phyloP scores from a whole-genome alignment of 495 filamentous ascomycete genomes.

The Thozetella sp. region DNA sequence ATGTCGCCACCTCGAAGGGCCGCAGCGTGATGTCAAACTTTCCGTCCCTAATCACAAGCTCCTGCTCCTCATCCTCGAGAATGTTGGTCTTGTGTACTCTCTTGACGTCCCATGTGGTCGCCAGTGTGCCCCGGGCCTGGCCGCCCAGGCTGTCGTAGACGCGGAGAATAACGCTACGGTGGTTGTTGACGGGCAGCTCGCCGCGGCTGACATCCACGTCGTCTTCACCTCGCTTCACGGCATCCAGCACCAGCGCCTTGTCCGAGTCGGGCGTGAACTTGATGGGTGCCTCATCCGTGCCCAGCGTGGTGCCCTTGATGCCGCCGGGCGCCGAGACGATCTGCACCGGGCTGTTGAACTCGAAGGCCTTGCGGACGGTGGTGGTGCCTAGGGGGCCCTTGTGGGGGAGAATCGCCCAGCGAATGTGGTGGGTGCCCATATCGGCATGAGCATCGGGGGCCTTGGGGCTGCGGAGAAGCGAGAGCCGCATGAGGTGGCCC shows the following conservation, averaged over 20 bases:
- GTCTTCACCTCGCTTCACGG: conserved; percentile 91
- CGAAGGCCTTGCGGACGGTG: conserved; percentile 80
- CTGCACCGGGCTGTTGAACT: conserved; percentile 85
- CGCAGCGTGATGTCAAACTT: conserved; percentile 67
- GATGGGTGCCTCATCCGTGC: conserved; percentile 46
- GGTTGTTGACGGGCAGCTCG: conserved; percentile 68
- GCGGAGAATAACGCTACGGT: conserved; percentile 77
- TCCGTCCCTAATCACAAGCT: conserved; percentile 50
- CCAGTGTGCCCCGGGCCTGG: conserved; percentile 65
- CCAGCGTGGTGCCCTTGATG: conserved; percentile 22
- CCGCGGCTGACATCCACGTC: conserved; percentile 83
- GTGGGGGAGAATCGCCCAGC: conserved; percentile 92
- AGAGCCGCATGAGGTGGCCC: conserved; percentile 91
- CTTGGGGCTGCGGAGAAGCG: conserved; percentile 88
- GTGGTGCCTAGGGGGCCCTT: conserved; percentile 65
- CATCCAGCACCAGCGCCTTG: conserved; percentile 73
- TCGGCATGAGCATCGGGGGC: conserved; percentile 95
- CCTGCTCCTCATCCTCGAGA: conserved; percentile 70
- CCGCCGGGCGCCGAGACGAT: conserved; percentile 35
- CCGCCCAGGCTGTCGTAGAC: conserved; percentile 94
- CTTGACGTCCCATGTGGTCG: conserved; percentile 67
- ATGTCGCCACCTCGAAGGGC: conserved; percentile 91
- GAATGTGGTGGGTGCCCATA: conserved; percentile 89
- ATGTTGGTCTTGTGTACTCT: conserved; percentile 80
- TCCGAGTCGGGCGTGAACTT: conserved; percentile 51